Evolutionary conservation across 495 filamentous ascomycete species (phyloP).

Genomic region (Tirmania nivea): DNA sequence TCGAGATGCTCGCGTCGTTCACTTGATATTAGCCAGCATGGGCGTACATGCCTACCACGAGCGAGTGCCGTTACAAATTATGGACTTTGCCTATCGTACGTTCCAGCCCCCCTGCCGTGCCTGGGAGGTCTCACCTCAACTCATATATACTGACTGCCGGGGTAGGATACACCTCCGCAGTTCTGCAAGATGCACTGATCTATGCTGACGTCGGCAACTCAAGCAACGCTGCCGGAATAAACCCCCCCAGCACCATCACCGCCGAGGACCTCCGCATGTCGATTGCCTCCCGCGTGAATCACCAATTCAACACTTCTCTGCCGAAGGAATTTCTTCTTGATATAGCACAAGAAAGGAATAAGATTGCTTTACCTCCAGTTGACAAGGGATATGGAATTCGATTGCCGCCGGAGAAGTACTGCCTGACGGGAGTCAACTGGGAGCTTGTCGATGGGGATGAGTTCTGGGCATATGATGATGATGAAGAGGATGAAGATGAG

Average conservation of each 20-base stretch:
- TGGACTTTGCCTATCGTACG: conserved; percentile 88
- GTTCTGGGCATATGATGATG: conserved; percentile 27
- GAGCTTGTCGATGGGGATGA: conserved; percentile 55
- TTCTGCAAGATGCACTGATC: conserved; percentile 44
- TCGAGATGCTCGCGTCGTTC: conserved; percentile 74
- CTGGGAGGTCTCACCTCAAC: too few relatives aligned
- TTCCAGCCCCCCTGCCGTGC: conserved; percentile 20
- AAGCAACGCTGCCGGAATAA: conserved; percentile 12
- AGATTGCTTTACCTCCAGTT: conserved; percentile 53
- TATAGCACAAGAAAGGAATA: conserved; percentile 62
- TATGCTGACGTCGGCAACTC: conserved; percentile 30
- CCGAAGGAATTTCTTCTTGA: conserved; percentile 78
- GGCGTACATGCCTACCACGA: conserved; percentile 82
- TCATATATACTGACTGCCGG: background rate
- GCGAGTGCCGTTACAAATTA: conserved; percentile 77
- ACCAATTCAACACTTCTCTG: conserved; percentile 41
- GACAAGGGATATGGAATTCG: conserved; percentile 61
- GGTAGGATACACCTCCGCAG: conserved; percentile 31
- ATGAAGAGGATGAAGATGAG: conserved; percentile 35
- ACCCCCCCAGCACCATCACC: conserved; percentile 24
- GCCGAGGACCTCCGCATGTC: conserved; percentile 39
- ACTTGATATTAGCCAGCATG: conserved; percentile 69
- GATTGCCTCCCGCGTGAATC: conserved; percentile 39
- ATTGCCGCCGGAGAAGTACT: conserved; percentile 77
- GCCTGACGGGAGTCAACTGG: conserved; percentile 70